Base-by-base conservation (phyloP, 1,139 yeast species). In the Pichia sorboxylosa region DNA sequence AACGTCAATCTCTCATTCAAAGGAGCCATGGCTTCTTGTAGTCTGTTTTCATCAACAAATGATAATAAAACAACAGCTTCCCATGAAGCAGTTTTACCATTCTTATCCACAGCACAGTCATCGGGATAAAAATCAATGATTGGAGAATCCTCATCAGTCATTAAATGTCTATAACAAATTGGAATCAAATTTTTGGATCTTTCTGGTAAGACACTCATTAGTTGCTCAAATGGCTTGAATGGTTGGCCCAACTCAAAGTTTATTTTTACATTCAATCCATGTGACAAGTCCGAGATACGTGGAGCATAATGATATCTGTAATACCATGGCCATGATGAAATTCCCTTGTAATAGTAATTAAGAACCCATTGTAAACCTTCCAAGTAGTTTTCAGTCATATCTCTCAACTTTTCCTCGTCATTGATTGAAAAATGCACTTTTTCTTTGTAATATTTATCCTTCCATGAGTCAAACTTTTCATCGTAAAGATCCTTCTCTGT, bases 321-420 rank as follows among this genome's bases (percentile, higher is more conserved):
- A 52, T 73, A 87, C 96, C 96, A 87, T 36, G 83, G 79, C 97
- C 97, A 87, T 2, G 96, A 84, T 29, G 82, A 82, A 51, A 83
- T 78, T 17, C 96, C 97, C 46, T 71, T 70, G 51, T 84, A 87
- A 55, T 87, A 87, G 58, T 87, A 87, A 50, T 70, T 78, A 55
- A 87, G 64, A 13, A 87, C 96, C 97, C 97, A 87, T 58, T 87
- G 97, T 43, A 87, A 65, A 46, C 97, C 97, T 58, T 87, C 94
- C 29, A 87, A 64, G 51, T 85, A 87, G 54, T 84, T 87, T 45
- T 75, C 75, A n/a, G 93, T 70, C 47, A 84, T 54, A 20, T 69
- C 69, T 15, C 57, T 57, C 47, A 87, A 59, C 41, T 72, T 60
- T 2, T 71, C 78, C 21, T 68, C 73, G 30, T 65, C 66, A 34